phyloP scores from a whole-genome alignment of 257 asterid species.

The Solanum chilense region DNA sequence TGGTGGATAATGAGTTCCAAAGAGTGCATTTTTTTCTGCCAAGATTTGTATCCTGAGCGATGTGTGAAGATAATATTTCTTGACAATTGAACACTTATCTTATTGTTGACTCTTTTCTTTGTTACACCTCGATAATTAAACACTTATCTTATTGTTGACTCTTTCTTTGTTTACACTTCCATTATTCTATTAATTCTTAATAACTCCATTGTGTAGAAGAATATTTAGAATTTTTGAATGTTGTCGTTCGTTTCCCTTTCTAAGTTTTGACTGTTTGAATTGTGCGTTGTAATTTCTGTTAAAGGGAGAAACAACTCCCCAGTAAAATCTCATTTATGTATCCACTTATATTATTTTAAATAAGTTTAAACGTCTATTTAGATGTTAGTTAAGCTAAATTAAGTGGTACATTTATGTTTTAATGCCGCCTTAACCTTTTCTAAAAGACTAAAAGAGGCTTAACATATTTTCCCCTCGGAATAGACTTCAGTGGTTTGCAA shows the following conservation, averaged over 20 bases:
- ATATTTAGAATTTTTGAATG: neutral
- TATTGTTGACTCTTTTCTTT: no score
- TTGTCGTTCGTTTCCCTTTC: neutral
- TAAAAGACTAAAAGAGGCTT: neutral
- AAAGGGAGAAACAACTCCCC: neutral
- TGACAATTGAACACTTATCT: no score
- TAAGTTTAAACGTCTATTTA: neutral
- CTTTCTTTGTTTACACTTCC: no score
- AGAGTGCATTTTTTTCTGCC: neutral
- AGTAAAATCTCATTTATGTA: neutral
- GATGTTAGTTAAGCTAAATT: no score
- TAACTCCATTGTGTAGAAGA: neutral
- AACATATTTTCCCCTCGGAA: neutral
- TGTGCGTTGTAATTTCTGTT: neutral
- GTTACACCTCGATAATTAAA: no score
- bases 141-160: neutral
- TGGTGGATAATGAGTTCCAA: neutral
- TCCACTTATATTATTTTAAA: no score
- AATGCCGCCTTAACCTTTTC: no score
- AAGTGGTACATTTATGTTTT: no score
- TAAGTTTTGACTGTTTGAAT: neutral
- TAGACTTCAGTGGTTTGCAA: neutral
- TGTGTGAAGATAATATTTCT: no score
- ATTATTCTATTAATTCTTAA: neutral
- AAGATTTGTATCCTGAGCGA: neutral